Evolutionary conservation across 2,329 filamentous ascomycete genomes (phyloP), one percentile per base, ranked within the genome.

Genomic region (Colletotrichum neosansevieriae): DNA sequence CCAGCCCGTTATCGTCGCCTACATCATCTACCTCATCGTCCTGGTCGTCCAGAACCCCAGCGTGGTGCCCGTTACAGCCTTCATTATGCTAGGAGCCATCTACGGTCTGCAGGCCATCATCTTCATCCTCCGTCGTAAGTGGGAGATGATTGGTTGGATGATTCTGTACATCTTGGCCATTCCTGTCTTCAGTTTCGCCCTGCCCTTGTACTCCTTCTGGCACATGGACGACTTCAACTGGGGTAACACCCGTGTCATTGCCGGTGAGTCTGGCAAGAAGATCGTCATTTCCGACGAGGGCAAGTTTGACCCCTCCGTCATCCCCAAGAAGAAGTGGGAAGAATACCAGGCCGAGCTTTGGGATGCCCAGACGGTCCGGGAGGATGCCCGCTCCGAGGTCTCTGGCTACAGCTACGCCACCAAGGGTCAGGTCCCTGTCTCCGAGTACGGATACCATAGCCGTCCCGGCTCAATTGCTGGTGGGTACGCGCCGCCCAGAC

Each of bases 71-170:
- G 81, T 95, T 65, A 97, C 92, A 0, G 91, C 96, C 1, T 97
- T 99, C 78, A 88, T 99, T 76, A 85, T 99, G 56, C 87, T 99
- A 10, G 96, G 89, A 75, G 95, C 92, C n/a, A 96, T 99, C 74
- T 99, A 98, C 79, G 96, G 96, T 89, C 83, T 99, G 13, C 96
- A 99, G 76, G 95, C 93, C 49, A 91, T 98, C 76, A 98, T 99
- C 79, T 99, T 99, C 84, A 97, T 98, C 75, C 77, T 98, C 64
- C 92, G 94, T 67, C 92, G 95, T 75, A 98, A 98, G 83, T 99
- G 96, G 96, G 95, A 99, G 79, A 98, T 98, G 95, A 92, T 99
- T 73, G 96, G 95, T 40, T 99, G 96, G 96, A 98, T 99, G 94
- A 85, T 99, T 73, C 89, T 99, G 71, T 99, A 99, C 80, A 88